These are phyloP conservation scores for Penicillium samsonianum DNA, from an alignment of 495 filamentous ascomycete genomes.

Conservation along the genomic window DNA sequence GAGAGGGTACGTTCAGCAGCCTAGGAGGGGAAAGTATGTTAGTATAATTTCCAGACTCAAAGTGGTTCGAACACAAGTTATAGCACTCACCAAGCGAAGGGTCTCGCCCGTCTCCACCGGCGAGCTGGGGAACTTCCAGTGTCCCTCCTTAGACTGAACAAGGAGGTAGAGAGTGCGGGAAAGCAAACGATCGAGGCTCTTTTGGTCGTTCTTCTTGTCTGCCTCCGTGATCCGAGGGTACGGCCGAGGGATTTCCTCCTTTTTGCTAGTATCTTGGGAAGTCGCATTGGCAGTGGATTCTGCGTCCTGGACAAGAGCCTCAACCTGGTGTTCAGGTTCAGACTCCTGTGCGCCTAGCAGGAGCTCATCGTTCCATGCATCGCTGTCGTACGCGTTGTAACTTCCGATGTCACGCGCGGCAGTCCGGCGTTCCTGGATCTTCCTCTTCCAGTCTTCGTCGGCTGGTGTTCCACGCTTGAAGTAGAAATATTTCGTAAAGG, in stretches of 20 bases:
- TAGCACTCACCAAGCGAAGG: conserved; percentile 72
- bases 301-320: conserved; percentile 73
- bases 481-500: conserved; percentile 92
- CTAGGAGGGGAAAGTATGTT: conserved; percentile 45
- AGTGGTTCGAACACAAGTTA: not conserved
- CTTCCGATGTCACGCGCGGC: conserved; percentile 80
- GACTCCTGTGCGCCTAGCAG: conserved; percentile 67
- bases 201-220: conserved; percentile 70
- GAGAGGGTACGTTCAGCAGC: conserved; percentile 76
- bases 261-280: conserved; percentile 62
- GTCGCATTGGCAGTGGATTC: conserved; percentile 65
- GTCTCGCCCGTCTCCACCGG: conserved; percentile 67
- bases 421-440: conserved; percentile 71
- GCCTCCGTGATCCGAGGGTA: conserved; percentile 73
- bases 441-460: conserved; percentile 88
- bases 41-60: not conserved
- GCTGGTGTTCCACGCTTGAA: conserved; percentile 87
- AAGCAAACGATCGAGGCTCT: conserved; percentile 74
- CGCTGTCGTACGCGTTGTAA: conserved; percentile 77
- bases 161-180: conserved; percentile 83
- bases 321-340: conserved; percentile 59
- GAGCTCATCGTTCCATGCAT: conserved; percentile 91
- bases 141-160: conserved; percentile 64
- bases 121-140: conserved; percentile 79
- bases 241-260: conserved; percentile 71